phyloP scores from a whole-genome alignment of 2,329 filamentous ascomycete genomes.

The Zymoseptoria tritici region DNA sequence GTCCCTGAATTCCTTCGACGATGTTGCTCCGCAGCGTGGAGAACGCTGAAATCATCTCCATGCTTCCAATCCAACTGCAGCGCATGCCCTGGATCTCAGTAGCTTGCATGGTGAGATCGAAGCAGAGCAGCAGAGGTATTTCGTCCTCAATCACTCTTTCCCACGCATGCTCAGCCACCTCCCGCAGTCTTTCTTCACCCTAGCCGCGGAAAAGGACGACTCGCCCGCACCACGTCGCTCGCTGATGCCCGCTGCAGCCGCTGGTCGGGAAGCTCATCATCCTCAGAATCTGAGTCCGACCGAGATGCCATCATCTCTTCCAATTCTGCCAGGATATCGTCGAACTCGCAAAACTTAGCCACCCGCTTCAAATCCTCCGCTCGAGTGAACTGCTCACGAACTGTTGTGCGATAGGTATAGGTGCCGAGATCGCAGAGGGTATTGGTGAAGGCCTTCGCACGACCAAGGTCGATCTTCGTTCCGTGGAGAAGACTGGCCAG shows the following conservation, averaged over 20 bases:
- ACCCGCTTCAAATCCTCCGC: background rate
- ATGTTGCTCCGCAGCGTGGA: too few relatives aligned
- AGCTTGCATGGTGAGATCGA: too few relatives aligned
- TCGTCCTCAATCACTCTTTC: too few relatives aligned
- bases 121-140: too few relatives aligned
- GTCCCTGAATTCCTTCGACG: too few relatives aligned
- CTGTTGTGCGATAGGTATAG: background rate
- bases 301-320: background rate
- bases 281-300: background rate
- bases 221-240: background rate
- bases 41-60: too few relatives aligned
- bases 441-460: background rate
- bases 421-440: background rate
- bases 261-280: background rate
- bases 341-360: background rate
- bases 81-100: too few relatives aligned
- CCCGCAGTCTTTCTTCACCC: too few relatives aligned
- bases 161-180: too few relatives aligned
- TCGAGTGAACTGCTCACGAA: background rate
- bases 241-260: background rate
- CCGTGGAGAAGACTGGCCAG: background rate
- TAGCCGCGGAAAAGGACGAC: background rate
- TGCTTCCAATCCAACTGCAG: too few relatives aligned
- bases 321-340: background rate
- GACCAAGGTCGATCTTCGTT: background rate